These are phyloP conservation scores for Ganoderma sp. DNA, from an alignment of 1,284 basidiomycete species.

Conservation along the genomic window DNA sequence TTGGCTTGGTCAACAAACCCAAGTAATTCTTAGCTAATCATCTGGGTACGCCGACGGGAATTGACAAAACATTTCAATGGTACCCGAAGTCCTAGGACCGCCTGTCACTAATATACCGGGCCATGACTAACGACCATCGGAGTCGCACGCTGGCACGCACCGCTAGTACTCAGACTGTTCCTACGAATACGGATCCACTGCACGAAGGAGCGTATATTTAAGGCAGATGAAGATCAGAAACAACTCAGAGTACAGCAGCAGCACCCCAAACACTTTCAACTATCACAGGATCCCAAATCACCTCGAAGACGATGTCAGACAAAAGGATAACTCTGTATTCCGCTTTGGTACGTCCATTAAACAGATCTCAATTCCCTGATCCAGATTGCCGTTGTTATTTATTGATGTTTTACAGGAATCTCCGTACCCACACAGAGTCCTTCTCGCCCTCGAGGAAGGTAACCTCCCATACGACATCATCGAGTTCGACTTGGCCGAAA, in stretches of 20 bases:
- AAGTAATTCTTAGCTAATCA: too few species aligned
- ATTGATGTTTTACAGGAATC: neutral
- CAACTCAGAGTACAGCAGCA: neutral
- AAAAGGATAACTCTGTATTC: neutral
- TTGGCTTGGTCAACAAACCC: too few species aligned
- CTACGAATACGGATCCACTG: neutral
- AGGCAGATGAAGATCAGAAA: neutral
- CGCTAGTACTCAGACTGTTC: neutral
- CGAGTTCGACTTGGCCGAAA: conserved; percentile 39
- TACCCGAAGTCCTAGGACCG: too few species aligned
- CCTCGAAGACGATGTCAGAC: neutral
- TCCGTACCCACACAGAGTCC: conserved; percentile 8
- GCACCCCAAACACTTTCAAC: neutral
- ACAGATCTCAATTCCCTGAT: too few species aligned
- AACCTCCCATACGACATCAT: conserved; percentile 27
- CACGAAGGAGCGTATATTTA: neutral
- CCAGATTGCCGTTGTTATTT: too few species aligned
- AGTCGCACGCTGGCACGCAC: neutral
- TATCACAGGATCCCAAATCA: neutral
- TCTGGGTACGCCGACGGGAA: too few species aligned
- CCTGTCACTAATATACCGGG: neutral
- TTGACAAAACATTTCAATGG: too few species aligned
- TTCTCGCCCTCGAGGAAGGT: conserved; percentile 24
- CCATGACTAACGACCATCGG: neutral
- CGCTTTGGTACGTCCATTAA: neutral